Percentiles rank a stretch among this genome's conserved stretches.
These are phyloP conservation scores for Backusella australiensis DNA, from an alignment of 192 early-diverging fungal species.

Conservation along the genomic window DNA sequence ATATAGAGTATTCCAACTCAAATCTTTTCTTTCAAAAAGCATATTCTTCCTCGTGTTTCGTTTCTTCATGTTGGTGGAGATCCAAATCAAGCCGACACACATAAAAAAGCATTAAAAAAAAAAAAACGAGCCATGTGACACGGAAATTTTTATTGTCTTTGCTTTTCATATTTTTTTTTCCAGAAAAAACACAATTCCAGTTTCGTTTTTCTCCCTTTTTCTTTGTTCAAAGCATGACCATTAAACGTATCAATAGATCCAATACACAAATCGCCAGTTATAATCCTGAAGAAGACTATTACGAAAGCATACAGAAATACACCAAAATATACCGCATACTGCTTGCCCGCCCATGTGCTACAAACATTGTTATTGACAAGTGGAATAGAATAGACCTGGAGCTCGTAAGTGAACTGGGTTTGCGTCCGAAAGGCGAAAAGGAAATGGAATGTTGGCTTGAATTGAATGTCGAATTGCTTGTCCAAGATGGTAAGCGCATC, in stretches of 20 bases:
- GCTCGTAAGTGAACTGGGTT: slow-evolving; percentile 22
- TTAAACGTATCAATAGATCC: background rate
- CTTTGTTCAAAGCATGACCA: background rate
- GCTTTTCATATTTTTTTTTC: too few relatives aligned
- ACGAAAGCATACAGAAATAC: slow-evolving; percentile 10
- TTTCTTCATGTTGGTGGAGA: too few relatives aligned
- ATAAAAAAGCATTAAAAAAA: too few relatives aligned
- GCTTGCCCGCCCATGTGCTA: background rate
- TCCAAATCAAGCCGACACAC: too few relatives aligned
- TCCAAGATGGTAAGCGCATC: background rate
- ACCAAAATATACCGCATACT: slow-evolving; percentile 1
- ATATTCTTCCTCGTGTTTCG: too few relatives aligned
- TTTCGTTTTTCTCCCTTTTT: background rate
- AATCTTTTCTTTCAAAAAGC: too few relatives aligned
- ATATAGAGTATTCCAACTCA: too few relatives aligned
- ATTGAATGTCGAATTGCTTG: background rate
- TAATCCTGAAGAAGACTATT: background rate
- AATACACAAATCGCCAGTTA: background rate
- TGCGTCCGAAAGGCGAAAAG: background rate
- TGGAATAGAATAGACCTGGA: slow-evolving; percentile 19
- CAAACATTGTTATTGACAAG: background rate
- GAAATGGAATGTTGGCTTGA: background rate
- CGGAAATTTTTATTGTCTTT: too few relatives aligned
- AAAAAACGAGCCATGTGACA: too few relatives aligned
- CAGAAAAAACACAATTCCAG: too few relatives aligned